Conservation (phyloP, 805 yeast species). For the Jamesozyma lodderae region DNA sequence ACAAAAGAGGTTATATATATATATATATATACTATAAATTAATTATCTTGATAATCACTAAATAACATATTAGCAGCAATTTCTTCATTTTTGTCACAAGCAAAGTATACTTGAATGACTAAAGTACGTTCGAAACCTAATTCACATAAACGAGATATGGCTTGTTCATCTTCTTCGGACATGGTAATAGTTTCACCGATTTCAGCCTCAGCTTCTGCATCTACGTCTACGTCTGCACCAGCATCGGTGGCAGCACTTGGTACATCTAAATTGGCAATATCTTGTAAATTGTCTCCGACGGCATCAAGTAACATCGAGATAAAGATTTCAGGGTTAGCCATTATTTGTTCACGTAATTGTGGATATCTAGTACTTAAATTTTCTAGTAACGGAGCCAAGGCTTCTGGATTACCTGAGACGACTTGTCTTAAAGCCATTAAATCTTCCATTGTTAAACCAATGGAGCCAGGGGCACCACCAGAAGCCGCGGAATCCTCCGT, state of each 20-base stretch:
- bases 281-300: conserved; percentile 44
- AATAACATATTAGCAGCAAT: conserved; percentile 88
- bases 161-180: conserved; percentile 76
- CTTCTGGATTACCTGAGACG: conserved; percentile 77
- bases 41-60: conserved; percentile 39
- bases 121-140: conserved; percentile 83
- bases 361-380: conserved; percentile 78
- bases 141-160: conserved; percentile 84
- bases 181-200: conserved; percentile 37
- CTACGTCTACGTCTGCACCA: conserved; percentile 30
- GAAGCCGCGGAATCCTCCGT: conserved; percentile 18
- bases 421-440: conserved; percentile 61
- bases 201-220: conserved; percentile 10
- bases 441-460: conserved; percentile 38
- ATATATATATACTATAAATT: neutral
- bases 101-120: conserved; percentile 90
- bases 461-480: conserved; percentile 29
- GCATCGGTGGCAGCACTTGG: conserved; percentile 28
- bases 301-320: conserved; percentile 62
- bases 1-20: neutral
- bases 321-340: conserved; percentile 83
- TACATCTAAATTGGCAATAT: conserved; percentile 17
- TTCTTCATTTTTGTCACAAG: conserved; percentile 97
- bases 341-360: conserved; percentile 70
- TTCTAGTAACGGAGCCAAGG: conserved; percentile 74